Percentiles rank a stretch among this genome's conserved stretches.
Evolutionary conservation across 2,329 filamentous ascomycete genomes (phyloP).

Genomic region (Aspergillus proliferans): DNA sequence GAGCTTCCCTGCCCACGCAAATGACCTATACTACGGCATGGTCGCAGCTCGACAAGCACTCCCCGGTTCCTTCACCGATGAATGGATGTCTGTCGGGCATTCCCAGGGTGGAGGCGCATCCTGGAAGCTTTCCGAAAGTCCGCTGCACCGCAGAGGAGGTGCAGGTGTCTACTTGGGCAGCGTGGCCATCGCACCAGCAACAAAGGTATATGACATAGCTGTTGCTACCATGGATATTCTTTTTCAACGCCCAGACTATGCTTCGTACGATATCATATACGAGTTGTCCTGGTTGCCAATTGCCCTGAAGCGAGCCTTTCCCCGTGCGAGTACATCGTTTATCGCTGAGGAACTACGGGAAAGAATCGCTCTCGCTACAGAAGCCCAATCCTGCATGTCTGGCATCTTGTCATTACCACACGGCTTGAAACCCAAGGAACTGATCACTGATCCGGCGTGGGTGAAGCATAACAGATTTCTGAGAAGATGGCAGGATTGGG

Average conservation of each 20-base stretch:
- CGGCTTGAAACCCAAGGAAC: background rate
- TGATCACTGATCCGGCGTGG: background rate
- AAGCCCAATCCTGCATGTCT: conserved; percentile 1
- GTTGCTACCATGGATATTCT: background rate
- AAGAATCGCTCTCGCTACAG: background rate
- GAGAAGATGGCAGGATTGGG: conserved; percentile 1
- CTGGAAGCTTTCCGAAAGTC: conserved; percentile 7
- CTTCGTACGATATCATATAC: background rate
- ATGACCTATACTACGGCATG: conserved; percentile 6
- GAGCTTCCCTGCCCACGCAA: conserved; percentile 1
- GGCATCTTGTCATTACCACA: background rate
- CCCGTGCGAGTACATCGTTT: background rate
- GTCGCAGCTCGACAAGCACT: conserved; percentile 5
- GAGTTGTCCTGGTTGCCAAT: background rate
- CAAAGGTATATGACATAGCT: conserved; percentile 1
- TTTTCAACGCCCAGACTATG: background rate
- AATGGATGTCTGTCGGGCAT: conserved; percentile 6
- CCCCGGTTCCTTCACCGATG: conserved; percentile 4
- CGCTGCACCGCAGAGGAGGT: background rate
- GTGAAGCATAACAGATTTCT: background rate
- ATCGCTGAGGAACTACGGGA: background rate
- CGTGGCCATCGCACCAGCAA: conserved; percentile 4
- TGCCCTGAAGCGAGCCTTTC: conserved; percentile 1
- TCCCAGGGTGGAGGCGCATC: conserved; percentile 10
- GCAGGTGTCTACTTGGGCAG: conserved; percentile 3